Evolutionary conservation across 805 yeast species (phyloP).

Genomic region (Sugiyamaella marilandica): DNA sequence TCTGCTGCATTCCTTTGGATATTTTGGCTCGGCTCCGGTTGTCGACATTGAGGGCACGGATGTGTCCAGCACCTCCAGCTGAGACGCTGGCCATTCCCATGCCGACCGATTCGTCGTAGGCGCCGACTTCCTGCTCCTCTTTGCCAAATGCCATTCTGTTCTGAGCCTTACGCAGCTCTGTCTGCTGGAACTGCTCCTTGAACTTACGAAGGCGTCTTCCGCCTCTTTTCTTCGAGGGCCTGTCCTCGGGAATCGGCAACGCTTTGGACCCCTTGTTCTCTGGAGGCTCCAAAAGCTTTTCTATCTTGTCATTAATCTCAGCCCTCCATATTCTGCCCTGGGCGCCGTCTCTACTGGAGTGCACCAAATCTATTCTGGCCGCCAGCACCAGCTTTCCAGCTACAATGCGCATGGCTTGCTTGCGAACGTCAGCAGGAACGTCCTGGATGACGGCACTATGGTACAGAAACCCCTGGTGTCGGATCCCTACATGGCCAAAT

Average conservation of each 20-base stretch:
- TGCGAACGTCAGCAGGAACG: slow-evolving; percentile 54
- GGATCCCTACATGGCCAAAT: slow-evolving; percentile 41
- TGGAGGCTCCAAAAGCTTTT: slow-evolving; percentile 74
- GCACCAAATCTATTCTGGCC: slow-evolving; percentile 69
- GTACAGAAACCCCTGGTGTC: slow-evolving; percentile 68
- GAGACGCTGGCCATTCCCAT: slow-evolving; percentile 51
- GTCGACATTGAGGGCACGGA: slow-evolving; percentile 30
- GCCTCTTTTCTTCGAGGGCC: slow-evolving; percentile 76
- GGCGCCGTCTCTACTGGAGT: slow-evolving; percentile 40
- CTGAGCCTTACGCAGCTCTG: slow-evolving; percentile 77
- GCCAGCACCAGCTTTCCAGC: slow-evolving; percentile 79
- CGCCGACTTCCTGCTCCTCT: slow-evolving; percentile 70
- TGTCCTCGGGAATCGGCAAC: slow-evolving; percentile 71
- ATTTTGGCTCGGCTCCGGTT: slow-evolving; percentile 52
- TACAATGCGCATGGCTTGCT: slow-evolving; percentile 70
- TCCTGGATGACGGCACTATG: slow-evolving; percentile 53
- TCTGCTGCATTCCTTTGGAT: slow-evolving; percentile 54
- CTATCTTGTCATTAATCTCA: slow-evolving; percentile 61
- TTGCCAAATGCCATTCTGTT: slow-evolving; percentile 81
- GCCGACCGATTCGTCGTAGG: slow-evolving; percentile 51
- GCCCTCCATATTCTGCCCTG: slow-evolving; percentile 55
- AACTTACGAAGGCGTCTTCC: slow-evolving; percentile 75
- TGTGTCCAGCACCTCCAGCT: slow-evolving; percentile 31
- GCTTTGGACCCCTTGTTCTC: slow-evolving; percentile 55
- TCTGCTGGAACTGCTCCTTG: slow-evolving; percentile 74